These are phyloP conservation scores for Metschnikowia koreensis DNA, from an alignment of 805 yeast genomes.

Conservation along the genomic window DNA sequence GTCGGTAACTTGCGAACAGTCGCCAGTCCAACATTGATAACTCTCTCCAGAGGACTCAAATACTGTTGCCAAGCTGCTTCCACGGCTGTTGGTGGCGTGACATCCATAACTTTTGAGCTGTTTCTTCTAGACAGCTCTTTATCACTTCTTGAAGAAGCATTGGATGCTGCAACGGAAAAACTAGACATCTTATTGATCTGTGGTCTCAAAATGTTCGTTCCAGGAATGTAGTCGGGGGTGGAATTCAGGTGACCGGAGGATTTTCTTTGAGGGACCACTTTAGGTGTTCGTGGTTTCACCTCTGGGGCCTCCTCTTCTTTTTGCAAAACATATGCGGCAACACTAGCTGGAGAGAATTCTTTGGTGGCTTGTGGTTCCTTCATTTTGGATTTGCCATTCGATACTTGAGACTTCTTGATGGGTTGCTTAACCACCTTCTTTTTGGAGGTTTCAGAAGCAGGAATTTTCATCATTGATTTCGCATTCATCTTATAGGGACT, in stretches of 20 bases:
- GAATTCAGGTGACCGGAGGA: not conserved
- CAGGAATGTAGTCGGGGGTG: slow-evolving; percentile 47
- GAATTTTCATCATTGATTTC: slow-evolving; percentile 74
- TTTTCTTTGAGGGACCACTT: slow-evolving; percentile 1
- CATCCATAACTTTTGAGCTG: slow-evolving; percentile 32
- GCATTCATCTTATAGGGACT: slow-evolving; percentile 75
- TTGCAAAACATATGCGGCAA: slow-evolving; percentile 40
- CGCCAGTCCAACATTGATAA: slow-evolving; percentile 26
- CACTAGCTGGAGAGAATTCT: slow-evolving; percentile 34
- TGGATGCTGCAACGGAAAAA: slow-evolving; percentile 18
- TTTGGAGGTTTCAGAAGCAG: slow-evolving; percentile 27
- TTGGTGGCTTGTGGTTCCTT: slow-evolving; percentile 5
- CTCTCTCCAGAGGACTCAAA: slow-evolving; percentile 59
- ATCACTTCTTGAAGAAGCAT: slow-evolving; percentile 16
- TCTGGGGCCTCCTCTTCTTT: slow-evolving; percentile 19
- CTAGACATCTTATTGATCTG: slow-evolving; percentile 37
- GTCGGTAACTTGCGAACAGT: slow-evolving; percentile 43
- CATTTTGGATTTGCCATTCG: slow-evolving; percentile 1
- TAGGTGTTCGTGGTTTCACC: slow-evolving; percentile 11
- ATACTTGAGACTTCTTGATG: slow-evolving; percentile 1
- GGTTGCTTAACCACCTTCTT: slow-evolving; percentile 4
- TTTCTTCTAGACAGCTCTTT: slow-evolving; percentile 15
- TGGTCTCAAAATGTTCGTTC: slow-evolving; percentile 58
- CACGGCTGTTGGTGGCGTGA: slow-evolving; percentile 48
- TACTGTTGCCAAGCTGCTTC: slow-evolving; percentile 61